Evolutionary conservation across 805 yeast genomes (phyloP).

Genomic region (Yamadazyma phyllophila): DNA sequence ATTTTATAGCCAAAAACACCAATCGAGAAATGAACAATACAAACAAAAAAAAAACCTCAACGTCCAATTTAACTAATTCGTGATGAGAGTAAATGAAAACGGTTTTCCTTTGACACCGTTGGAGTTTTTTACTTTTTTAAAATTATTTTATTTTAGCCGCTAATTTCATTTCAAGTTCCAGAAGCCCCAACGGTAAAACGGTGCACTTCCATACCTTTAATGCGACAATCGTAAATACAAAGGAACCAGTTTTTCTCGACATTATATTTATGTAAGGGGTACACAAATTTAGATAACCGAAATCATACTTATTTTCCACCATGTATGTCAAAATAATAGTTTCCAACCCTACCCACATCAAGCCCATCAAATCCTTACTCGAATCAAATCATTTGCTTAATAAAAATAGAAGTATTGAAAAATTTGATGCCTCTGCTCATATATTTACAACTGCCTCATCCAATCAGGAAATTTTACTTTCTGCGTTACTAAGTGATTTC

Average conservation of each 20-base stretch:
- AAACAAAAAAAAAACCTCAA: neutral
- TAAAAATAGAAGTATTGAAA: conserved; percentile 18
- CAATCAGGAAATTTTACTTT: conserved; percentile 1
- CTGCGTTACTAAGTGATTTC: conserved; percentile 4
- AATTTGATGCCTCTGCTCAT: conserved; percentile 2
- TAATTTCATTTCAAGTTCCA: neutral
- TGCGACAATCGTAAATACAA: conserved; percentile 6
- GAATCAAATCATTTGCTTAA: conserved; percentile 17
- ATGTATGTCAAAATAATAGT: conserved; percentile 4
- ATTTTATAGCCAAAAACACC: neutral
- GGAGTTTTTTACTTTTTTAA: neutral
- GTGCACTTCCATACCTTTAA: neutral
- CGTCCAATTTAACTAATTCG: neutral
- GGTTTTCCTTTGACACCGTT: neutral
- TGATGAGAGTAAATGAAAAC: neutral
- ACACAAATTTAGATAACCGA: neutral
- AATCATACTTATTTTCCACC: neutral
- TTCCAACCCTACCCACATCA: conserved; percentile 11
- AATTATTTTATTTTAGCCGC: neutral
- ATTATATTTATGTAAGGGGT: conserved; percentile 7
- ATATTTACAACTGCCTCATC: conserved; percentile 5
- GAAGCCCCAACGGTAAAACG: neutral
- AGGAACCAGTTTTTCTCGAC: neutral
- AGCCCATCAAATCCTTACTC: conserved; percentile 19
- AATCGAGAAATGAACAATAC: neutral